Percentiles rank a stretch among this genome's conserved stretches.
Conservation (phyloP, 306 rosid genomes). For the Lablab purpureus region DNA sequence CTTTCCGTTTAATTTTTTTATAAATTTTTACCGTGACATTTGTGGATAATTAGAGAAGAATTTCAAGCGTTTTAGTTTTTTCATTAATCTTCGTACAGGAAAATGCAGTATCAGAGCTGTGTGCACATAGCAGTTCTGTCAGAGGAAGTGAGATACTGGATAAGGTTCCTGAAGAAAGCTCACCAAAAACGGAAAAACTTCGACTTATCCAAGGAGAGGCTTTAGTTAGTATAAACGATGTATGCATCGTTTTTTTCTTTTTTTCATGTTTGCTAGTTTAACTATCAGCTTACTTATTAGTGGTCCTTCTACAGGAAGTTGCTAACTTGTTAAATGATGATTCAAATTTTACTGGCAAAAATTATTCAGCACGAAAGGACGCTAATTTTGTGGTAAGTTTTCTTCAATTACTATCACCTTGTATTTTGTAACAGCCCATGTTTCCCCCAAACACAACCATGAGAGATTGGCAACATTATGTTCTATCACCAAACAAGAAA, state of each 20-base stretch:
- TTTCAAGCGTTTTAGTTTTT: conserved; percentile 39
- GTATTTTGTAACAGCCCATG: conserved; percentile 80
- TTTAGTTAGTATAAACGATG: conserved; percentile 70
- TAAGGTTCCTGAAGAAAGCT: conserved; percentile 60
- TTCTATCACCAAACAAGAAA: conserved; percentile 75
- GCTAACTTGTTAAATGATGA: conserved; percentile 68
- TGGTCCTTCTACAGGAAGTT: conserved; percentile 66
- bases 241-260: conserved; percentile 53
- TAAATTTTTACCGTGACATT: background rate
- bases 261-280: conserved; percentile 11
- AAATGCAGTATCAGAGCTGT: conserved; percentile 82
- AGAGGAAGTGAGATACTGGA: conserved; percentile 58
- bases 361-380: conserved; percentile 74
- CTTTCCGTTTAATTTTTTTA: background rate
- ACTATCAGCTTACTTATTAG: conserved; percentile 38
- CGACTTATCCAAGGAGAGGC: conserved; percentile 75
- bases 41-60: conserved; percentile 17
- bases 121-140: conserved; percentile 94
- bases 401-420: conserved; percentile 39
- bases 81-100: conserved; percentile 62
- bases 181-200: conserved; percentile 61
- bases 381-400: conserved; percentile 85
- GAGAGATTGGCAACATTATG: conserved; percentile 93
- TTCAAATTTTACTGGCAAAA: conserved; percentile 66
- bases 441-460: conserved; percentile 97